Evolutionary conservation across 331 rosid species (phyloP), one percentile per base, ranked within the genome.

Genomic region (Spiraea crenata): DNA sequence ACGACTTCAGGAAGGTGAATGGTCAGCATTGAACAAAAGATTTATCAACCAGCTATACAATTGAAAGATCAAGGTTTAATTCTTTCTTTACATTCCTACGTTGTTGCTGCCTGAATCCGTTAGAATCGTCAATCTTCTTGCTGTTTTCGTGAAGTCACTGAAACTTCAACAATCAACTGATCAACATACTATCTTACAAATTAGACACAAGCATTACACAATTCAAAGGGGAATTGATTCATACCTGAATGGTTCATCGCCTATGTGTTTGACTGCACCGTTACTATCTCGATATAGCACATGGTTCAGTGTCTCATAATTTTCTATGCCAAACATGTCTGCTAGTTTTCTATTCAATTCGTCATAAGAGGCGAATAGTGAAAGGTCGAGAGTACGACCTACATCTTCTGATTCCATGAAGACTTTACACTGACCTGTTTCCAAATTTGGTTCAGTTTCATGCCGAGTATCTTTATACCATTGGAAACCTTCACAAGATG

Each of bases 181-280:
- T 72, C 62, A 78, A 40, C 8, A 57, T 54, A 46, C 41, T 39
- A 16, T 58, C 68, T 49, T 62, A 42, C 2, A 3, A 11, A 69
- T 70, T n/a, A 44, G 34, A 8, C 5, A 7, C 35, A n/a, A n/a
- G 25, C 13, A 47, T 39, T 10, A 35, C 65, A 54, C 15, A 20
- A 31, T 57, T 57, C 9, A 16, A 47, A 20, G 17, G 17, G 63
- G 20, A 71, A 70, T 54, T 65, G 76, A 68, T 16, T 69, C 68
- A 13, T 67, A 80, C 92, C 95, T 71, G 90, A 91, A 91, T 31
- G 90, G 83, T 74, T 91, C 91, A 31, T 91, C 97, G 15, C 96
- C 91, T 15, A 89, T 74, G 78, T 80, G 92, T 63, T 89, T 93
- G 67, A 87, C 84, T 10, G 86, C 84, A 6, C 99, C 95, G 0